Evolutionary conservation across 768 basidiomycete genomes (phyloP).

Genomic region (Cyclocybe cylindracea): DNA sequence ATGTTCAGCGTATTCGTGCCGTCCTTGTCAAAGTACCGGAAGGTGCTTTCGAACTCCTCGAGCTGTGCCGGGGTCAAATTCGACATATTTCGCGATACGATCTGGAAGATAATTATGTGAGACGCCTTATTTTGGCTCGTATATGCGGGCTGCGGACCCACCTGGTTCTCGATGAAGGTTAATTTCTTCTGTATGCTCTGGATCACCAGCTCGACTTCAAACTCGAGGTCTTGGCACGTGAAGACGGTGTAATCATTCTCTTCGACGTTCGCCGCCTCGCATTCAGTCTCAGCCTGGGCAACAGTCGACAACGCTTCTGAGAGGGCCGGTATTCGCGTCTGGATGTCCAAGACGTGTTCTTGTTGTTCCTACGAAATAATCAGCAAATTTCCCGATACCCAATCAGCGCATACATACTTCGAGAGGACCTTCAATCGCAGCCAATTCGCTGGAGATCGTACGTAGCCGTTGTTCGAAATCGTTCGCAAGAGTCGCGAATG

Average conservation of each 20-base stretch:
- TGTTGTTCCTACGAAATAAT: constrained; percentile 58
- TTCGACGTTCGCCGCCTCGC: constrained; percentile 87
- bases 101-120: constrained; percentile 44
- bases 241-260: constrained; percentile 96
- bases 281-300: constrained; percentile 68
- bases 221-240: constrained; percentile 85
- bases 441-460: constrained; percentile 68
- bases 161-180: constrained; percentile 97
- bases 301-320: constrained; percentile 59
- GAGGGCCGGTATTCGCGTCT: constrained; percentile 67
- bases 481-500: constrained; percentile 78
- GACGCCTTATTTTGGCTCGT: neutral
- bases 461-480: constrained; percentile 71
- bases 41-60: constrained; percentile 96
- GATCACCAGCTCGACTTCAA: constrained; percentile 82
- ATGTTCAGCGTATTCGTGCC: constrained; percentile 84
- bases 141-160: constrained; percentile 24
- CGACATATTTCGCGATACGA: constrained; percentile 91
- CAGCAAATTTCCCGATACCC: neutral
- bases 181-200: constrained; percentile 87
- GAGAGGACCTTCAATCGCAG: constrained; percentile 71
- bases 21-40: constrained; percentile 96
- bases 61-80: constrained; percentile 94
- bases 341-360: constrained; percentile 60
- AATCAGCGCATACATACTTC: constrained; percentile 51